phyloP scores from a whole-genome alignment of 2,329 filamentous ascomycete species.

The Venturia pyrina region DNA sequence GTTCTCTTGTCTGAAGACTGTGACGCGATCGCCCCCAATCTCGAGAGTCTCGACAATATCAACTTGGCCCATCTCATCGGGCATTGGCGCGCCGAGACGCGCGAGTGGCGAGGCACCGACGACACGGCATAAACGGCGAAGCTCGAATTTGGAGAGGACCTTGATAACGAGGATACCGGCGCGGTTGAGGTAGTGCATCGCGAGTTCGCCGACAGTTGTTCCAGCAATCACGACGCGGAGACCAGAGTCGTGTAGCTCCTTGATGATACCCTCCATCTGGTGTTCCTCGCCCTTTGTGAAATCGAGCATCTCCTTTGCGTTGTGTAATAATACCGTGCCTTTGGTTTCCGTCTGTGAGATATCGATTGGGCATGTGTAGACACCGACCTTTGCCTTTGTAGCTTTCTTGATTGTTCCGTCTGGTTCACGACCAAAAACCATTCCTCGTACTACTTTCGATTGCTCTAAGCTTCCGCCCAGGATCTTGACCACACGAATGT shows the following conservation, averaged over 20 bases:
- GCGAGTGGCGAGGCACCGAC: constrained; percentile 95
- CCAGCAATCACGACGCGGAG: constrained; percentile 87
- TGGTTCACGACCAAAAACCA: constrained; percentile 97
- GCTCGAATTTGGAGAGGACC: constrained; percentile 95
- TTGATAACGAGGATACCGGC: constrained; percentile 95
- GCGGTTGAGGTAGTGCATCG: constrained; percentile 95
- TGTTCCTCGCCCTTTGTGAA: constrained; percentile 95
- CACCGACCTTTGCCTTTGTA: constrained; percentile 85
- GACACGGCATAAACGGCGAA: constrained; percentile 87
- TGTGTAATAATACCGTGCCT: constrained; percentile 92
- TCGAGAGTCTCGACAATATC: constrained; percentile 95
- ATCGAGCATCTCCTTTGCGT: constrained; percentile 96
- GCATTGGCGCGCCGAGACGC: constrained; percentile 92
- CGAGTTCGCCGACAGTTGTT: constrained; percentile 88
- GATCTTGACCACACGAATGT: constrained; percentile 97
- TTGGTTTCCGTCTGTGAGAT: constrained; percentile 96
- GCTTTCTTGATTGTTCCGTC: constrained; percentile 84
- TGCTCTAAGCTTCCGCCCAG: constrained; percentile 96
- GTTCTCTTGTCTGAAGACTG: constrained; percentile 94
- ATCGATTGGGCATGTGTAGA: constrained; percentile 94
- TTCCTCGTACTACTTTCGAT: constrained; percentile 89
- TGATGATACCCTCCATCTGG: constrained; percentile 83
- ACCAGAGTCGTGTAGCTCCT: constrained; percentile 91
- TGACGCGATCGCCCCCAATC: constrained; percentile 95
- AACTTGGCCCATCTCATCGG: constrained; percentile 95